These are phyloP conservation scores for Eudorina sp. DNA, from an alignment of 139 green algal genomes.

Conservation along the genomic window DNA sequence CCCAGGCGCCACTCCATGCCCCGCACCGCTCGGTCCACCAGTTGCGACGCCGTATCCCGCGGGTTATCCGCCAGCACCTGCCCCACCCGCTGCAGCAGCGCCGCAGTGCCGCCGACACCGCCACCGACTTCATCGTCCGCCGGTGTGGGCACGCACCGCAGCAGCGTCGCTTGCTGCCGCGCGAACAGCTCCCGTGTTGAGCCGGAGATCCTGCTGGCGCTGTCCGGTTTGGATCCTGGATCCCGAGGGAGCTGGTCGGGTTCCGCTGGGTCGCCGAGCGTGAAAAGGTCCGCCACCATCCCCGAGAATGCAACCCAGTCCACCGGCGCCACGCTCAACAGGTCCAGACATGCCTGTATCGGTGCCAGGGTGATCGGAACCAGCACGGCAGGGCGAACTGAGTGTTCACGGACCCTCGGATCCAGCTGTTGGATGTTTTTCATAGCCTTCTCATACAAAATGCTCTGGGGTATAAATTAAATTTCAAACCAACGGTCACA, in stretches of 20 bases:
- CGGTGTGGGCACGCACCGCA: neutral
- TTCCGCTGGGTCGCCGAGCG: neutral
- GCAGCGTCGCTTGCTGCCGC: neutral
- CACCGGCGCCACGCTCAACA: neutral
- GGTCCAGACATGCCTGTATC: slow-evolving; percentile 24
- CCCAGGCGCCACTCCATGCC: slow-evolving; percentile 8
- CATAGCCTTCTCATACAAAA: neutral
- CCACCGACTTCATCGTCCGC: neutral
- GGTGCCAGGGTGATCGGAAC: too few species aligned
- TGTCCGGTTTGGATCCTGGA: neutral
- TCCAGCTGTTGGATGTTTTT: too few species aligned
- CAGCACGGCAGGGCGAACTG: neutral
- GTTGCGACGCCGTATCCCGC: neutral
- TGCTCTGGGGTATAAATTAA: neutral
- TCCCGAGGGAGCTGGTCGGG: neutral
- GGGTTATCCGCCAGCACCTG: slow-evolving; percentile 21
- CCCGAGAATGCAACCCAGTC: neutral
- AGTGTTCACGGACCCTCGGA: too few species aligned
- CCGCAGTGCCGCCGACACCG: neutral
- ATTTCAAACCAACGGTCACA: neutral
- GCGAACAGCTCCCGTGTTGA: neutral
- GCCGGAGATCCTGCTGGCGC: neutral
- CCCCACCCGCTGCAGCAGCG: neutral
- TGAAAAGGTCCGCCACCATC: slow-evolving; percentile 13
- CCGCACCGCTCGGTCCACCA: neutral